These are phyloP conservation scores for Aspergillus amoenus DNA, from an alignment of 2,329 filamentous ascomycete species.

Conservation along the genomic window DNA sequence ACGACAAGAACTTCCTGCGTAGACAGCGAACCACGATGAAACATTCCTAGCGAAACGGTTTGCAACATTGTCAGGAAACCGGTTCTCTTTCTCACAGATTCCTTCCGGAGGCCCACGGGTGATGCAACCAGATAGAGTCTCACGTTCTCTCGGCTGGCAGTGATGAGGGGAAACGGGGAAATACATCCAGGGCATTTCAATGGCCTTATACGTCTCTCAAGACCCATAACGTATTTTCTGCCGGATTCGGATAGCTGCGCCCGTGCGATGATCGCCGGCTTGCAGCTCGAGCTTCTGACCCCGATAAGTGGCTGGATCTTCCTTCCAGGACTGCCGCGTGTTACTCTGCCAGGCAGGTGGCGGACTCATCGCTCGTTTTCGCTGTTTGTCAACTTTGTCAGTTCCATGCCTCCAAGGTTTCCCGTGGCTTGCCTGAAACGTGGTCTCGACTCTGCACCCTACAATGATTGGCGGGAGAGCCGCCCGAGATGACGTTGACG, in stretches of 20 bases:
- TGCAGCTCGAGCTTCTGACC: too few species aligned
- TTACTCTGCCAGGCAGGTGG: not conserved
- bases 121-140: too few species aligned
- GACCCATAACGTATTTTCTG: not conserved
- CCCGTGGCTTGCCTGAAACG: not conserved
- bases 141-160: too few species aligned
- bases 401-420: not conserved
- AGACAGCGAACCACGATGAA: not conserved
- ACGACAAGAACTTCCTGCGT: not conserved
- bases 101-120: too few species aligned
- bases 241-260: not conserved
- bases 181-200: not conserved
- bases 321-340: too few species aligned
- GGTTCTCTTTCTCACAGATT: too few species aligned
- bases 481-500: too few species aligned
- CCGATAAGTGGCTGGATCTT: too few species aligned
- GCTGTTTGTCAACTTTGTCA: not conserved
- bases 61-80: too few species aligned
- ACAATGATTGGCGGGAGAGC: not conserved
- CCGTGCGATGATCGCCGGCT: not conserved
- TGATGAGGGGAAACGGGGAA: not conserved
- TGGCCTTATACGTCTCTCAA: not conserved
- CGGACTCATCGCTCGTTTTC: not conserved
- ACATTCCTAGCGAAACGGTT: not conserved
- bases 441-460: not conserved